A percentile compares a stretch with the other conserved stretches of the same genome.
Conservation (phyloP, 2,329 filamentous ascomycete species). For the Mycogone perniciosa region DNA sequence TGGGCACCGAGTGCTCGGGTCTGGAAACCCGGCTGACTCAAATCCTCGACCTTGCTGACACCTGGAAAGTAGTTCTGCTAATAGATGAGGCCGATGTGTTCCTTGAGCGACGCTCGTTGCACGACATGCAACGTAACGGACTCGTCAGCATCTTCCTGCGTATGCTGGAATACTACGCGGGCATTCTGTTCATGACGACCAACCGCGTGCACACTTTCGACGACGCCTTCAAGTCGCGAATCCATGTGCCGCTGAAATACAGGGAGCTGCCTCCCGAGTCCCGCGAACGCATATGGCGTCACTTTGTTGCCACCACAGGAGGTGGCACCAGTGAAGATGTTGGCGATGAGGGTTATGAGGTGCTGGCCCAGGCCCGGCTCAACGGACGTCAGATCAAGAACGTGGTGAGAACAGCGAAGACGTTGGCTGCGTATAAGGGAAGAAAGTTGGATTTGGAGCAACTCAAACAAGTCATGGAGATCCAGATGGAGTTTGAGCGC, state of each 20-base stretch:
- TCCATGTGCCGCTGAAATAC: slow-evolving; percentile 40
- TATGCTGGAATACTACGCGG: slow-evolving; percentile 41
- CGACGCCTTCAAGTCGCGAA: slow-evolving; percentile 43
- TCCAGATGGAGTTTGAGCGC: too few species aligned
- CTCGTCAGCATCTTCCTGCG: slow-evolving; percentile 40
- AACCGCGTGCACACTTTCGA: slow-evolving; percentile 44
- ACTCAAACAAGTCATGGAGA: too few species aligned
- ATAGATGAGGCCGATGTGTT: slow-evolving; percentile 35
- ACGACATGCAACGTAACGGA: slow-evolving; percentile 29
- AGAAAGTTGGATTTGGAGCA: too few species aligned
- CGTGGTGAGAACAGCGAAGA: too few species aligned
- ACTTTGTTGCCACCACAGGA: too few species aligned
- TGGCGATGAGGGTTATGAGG: too few species aligned
- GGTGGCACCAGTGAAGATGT: too few species aligned
- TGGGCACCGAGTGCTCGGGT: slow-evolving; percentile 34
- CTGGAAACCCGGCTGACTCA: slow-evolving; percentile 36
- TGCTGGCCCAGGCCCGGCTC: too few species aligned
- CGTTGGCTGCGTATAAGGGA: too few species aligned
- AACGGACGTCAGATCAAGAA: too few species aligned
- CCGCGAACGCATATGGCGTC: too few species aligned
- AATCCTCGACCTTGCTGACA: slow-evolving; percentile 36
- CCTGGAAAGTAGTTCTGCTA: slow-evolving; percentile 33
- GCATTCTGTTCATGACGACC: slow-evolving; percentile 44
- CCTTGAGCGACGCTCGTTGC: slow-evolving; percentile 23
- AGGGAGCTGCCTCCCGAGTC: too few species aligned